Base-by-base conservation (phyloP, 768 basidiomycete genomes). In the Grammothele lineata region DNA sequence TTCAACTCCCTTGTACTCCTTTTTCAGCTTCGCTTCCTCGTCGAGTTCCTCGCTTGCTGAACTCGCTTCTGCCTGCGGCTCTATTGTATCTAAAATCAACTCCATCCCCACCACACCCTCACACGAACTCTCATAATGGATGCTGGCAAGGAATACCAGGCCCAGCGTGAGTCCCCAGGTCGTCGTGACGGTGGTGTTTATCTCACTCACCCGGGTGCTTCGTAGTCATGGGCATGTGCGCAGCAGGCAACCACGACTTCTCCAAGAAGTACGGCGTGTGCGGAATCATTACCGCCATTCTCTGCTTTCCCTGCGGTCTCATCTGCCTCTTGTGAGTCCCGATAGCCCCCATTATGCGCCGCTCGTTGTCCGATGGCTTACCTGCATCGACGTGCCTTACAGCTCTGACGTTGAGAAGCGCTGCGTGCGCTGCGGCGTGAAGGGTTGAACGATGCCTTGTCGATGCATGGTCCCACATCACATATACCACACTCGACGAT, bases 241-340 rank as follows among this genome's bases (percentile, higher is more conserved):
- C 64, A 17, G 51, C 57, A 30, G 64, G 64, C 22, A 51, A 64
- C 17, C 64, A 66, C 33, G 62, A 64, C 23, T 45, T 53, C 10
- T 40, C 44, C n/a, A 60, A 43, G 15, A 59, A 55, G 26, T 57
- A 63, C 38, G 64, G 64, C 17, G 37, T 57, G 17, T 58, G 57
- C 33, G 64, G 64, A 8, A 64, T 66, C 48, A 58, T 66, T 39
- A 54, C 47, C 25, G 60, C 63, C 4, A 52, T 66, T 18, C 27
- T 64, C 5, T 40, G 57, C 2, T 66, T 66, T 43, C 64, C 64
- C 0, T 50, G 61, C 18, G 53, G 53, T 17, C 39, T 54, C 23
- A 38, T 54, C 15, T 40, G 38, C 27, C 48, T 54, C 9, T 39
- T 49, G 53, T 54, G 37, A 18, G 51, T 53, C 19, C 35, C 42